Base-by-base conservation (phyloP, 208 protist genomes). In the Wallacemonas sp. region DNA sequence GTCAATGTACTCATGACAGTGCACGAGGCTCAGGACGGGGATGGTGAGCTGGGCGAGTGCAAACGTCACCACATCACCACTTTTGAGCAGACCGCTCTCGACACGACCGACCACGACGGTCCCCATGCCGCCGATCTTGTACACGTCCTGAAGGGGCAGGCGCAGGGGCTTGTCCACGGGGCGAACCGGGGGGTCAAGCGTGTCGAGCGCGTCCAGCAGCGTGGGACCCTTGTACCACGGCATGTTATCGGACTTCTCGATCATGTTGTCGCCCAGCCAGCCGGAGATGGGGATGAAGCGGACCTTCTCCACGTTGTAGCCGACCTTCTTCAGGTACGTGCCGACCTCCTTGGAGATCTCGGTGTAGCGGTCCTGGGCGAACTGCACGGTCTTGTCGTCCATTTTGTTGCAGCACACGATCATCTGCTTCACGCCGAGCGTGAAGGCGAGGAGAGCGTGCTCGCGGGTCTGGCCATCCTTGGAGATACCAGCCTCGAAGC, bases 221-320 rank as follows among this genome's bases (percentile, higher is more conserved):
- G 81, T 97, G 14, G 75, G 74, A 29, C 92, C 92, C 73, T 93
- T 95, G 72, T 89, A 99, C 97, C 97, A 99, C 38, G 65, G 22
- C 89, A 98, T 97, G 76, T 97, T 97, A 23, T 65, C 50, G 22
- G 95, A 95, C 72, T 84, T 87, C 72, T 86, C 81, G 69, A 87
- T 88, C 78, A 91, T 85, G 91, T 99, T 99, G 73, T 99, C 97
- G 76, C 97, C 98, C 62, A 79, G 71, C 85, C 88, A 98, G 45
- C 98, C 98, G 20, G 94, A 98, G 74, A 98, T 98, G 62, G 97
- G 98, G 61, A 99, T 81, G 76, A 96, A 97, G 45, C 76, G 46
- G 41, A 98, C 76, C 62, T 98, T 98, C 41, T 97, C 87, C 57
- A 72, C 57, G 67, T 98, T 93, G 87, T 97, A 98, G 66, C 97